phyloP scores from a whole-genome alignment of 1,139 yeast species.

The Pichia sp. region DNA sequence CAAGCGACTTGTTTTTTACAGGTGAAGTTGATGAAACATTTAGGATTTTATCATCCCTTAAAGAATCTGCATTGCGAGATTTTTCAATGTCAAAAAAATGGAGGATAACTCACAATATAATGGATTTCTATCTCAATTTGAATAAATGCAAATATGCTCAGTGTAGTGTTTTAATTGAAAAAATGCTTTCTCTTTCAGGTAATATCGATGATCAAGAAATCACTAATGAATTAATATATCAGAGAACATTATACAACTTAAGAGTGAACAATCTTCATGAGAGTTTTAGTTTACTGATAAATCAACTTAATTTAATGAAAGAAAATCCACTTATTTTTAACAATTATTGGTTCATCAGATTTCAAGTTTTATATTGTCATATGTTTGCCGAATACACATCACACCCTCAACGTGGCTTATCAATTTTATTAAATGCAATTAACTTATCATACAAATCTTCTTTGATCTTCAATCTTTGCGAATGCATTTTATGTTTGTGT shows the following conservation, averaged over 20 bases:
- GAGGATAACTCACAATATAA: conserved; percentile 34
- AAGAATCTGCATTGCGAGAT: conserved; percentile 23
- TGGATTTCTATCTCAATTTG: conserved; percentile 35
- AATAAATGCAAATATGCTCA: conserved; percentile 33
- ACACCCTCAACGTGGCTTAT: conserved; percentile 37
- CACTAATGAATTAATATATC: conserved; percentile 20
- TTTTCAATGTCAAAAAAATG: conserved; percentile 35
- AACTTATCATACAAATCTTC: conserved; percentile 39
- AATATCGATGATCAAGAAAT: conserved; percentile 26
- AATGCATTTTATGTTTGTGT: conserved; percentile 38
- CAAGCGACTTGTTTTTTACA: conserved; percentile 31
- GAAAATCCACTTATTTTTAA: conserved; percentile 30
- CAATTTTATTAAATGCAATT: conserved; percentile 41
- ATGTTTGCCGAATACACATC: conserved; percentile 35
- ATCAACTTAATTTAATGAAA: conserved; percentile 25
- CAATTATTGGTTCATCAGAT: conserved; percentile 36
- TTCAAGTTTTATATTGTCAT: conserved; percentile 40
- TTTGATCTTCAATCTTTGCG: conserved; percentile 34
- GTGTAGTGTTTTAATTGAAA: conserved; percentile 27
- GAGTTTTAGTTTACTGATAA: conserved; percentile 36
- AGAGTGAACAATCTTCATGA: conserved; percentile 8
- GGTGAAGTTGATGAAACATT: conserved; percentile 40
- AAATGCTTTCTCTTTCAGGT: conserved; percentile 22
- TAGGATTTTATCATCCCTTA: conserved; percentile 18
- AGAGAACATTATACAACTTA: background rate